Conservation (phyloP, 2,329 filamentous ascomycete species). For the Chrysosporium keratinophilum region DNA sequence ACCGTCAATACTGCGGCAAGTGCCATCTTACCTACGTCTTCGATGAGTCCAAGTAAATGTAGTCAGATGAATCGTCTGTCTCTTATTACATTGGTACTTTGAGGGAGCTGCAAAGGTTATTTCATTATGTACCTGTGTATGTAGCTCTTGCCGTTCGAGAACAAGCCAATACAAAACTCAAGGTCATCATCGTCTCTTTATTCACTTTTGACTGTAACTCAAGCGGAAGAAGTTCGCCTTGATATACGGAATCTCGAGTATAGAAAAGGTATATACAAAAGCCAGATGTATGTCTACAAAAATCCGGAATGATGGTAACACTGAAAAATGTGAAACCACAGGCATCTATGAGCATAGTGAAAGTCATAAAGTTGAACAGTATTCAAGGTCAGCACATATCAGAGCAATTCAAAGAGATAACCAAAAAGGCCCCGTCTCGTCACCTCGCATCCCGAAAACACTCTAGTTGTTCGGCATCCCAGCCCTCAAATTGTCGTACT, state of each 20-base stretch:
- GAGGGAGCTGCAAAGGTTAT: not conserved
- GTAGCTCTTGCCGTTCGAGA: not conserved
- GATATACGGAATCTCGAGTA: too few relatives aligned
- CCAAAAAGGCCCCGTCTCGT: not conserved
- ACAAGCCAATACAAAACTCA: not conserved
- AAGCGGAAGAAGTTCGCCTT: too few relatives aligned
- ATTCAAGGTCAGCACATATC: not conserved
- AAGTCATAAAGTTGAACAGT: too few relatives aligned
- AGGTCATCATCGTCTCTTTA: too few relatives aligned
- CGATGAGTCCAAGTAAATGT: conserved; percentile 48
- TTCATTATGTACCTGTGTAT: not conserved
- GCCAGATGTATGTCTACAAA: too few relatives aligned
- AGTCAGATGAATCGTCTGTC: not conserved
- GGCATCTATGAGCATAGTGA: not conserved
- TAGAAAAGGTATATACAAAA: too few relatives aligned
- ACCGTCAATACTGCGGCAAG: conserved; percentile 89
- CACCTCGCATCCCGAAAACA: not conserved
- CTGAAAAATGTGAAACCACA: not conserved
- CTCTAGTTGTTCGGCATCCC: conserved; percentile 13
- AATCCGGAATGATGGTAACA: not conserved
- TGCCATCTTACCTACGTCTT: conserved; percentile 64
- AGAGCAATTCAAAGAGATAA: not conserved
- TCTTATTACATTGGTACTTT: not conserved
- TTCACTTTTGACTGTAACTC: too few relatives aligned
- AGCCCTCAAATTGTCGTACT: conserved; percentile 31